Conservation (phyloP, 352 stramenopile genomes). For the Plasmopara viticola region DNA sequence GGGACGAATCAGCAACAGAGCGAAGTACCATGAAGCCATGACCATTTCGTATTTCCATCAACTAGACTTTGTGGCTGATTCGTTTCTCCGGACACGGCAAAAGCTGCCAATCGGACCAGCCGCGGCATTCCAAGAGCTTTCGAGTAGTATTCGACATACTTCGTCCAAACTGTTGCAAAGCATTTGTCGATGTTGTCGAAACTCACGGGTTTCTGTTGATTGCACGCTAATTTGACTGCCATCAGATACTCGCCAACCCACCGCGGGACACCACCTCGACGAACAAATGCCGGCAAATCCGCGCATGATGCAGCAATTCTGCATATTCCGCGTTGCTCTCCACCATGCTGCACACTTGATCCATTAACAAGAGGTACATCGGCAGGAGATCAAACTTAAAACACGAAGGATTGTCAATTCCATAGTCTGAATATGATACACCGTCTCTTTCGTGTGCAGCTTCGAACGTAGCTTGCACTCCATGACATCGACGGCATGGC, state of each 20-base stretch:
- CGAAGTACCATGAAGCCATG: constrained; percentile 22
- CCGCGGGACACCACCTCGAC: constrained; percentile 11
- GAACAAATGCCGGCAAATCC: constrained; percentile 6
- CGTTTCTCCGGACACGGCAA: constrained; percentile 1
- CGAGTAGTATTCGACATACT: constrained; percentile 1
- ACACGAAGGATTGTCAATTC: too few relatives aligned
- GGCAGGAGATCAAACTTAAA: too few relatives aligned
- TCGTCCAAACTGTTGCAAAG: constrained; percentile 4
- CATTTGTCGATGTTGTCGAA: constrained; percentile 1
- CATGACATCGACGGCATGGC: constrained; percentile 1
- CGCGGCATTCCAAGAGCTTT: neutral
- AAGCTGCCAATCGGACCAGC: constrained; percentile 8
- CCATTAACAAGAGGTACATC: too few relatives aligned
- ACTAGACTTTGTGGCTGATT: neutral
- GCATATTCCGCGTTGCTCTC: too few relatives aligned
- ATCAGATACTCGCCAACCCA: constrained; percentile 12
- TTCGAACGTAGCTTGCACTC: constrained; percentile 10
- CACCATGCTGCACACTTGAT: too few relatives aligned
- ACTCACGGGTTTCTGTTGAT: neutral
- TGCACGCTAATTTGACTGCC: neutral
- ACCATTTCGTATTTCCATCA: constrained; percentile 16
- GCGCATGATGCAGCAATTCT: too few relatives aligned
- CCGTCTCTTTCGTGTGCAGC: neutral
- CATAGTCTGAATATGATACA: constrained; percentile 19
- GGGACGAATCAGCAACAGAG: constrained; percentile 19